A percentile compares a stretch with the other conserved stretches of the same genome.
These are phyloP conservation scores for Pseudogymnoascus sp. DNA, from an alignment of 2,329 filamentous ascomycete genomes.

Conservation along the genomic window DNA sequence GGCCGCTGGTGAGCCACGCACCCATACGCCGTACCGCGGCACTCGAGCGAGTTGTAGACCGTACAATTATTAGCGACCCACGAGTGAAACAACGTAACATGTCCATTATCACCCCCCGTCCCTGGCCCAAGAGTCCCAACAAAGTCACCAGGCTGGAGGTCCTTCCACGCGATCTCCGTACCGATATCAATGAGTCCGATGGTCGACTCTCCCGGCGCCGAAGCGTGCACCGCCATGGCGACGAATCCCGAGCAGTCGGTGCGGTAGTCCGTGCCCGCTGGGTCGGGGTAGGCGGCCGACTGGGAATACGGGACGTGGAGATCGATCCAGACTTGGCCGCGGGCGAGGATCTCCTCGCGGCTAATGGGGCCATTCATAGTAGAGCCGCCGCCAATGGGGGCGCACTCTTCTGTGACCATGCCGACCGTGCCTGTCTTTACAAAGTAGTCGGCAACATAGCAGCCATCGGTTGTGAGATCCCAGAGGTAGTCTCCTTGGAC, in stretches of 20 bases:
- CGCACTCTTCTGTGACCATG: constrained; percentile 3
- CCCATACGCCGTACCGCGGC: neutral
- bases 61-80: neutral
- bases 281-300: neutral
- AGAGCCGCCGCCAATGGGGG: neutral
- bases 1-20: neutral
- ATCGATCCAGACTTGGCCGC: constrained; percentile 2
- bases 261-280: neutral
- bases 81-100: neutral
- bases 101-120: neutral
- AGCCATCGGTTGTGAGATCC: constrained; percentile 14
- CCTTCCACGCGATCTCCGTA: neutral
- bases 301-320: neutral
- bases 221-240: neutral
- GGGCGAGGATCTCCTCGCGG: constrained; percentile 3
- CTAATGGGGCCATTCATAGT: neutral
- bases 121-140: neutral
- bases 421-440: constrained; percentile 12
- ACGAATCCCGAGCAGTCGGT: constrained; percentile 6
- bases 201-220: neutral
- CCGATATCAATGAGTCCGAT: neutral
- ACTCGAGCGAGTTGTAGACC: constrained; percentile 4
- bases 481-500: constrained; percentile 13
- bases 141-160: constrained; percentile 1
- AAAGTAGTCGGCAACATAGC: constrained; percentile 15